These are phyloP conservation scores for Cupressus sempervirens DNA, from an alignment of 75 land plant species.

Conservation along the genomic window DNA sequence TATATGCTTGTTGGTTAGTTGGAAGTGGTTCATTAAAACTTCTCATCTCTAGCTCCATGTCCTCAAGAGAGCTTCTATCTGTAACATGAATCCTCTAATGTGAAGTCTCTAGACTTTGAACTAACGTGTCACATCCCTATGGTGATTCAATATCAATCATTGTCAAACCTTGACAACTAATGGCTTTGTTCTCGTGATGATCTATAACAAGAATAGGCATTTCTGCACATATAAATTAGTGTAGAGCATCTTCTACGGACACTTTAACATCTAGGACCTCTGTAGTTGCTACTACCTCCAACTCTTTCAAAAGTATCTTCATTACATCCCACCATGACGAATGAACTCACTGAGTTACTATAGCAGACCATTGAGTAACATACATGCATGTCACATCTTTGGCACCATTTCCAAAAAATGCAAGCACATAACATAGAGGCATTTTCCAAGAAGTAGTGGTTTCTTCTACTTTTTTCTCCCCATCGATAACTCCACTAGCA, in stretches of 20 bases:
- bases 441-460: slow-evolving; percentile 59
- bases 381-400: slow-evolving; percentile 99
- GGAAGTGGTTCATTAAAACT: slow-evolving; percentile 92
- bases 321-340: slow-evolving; percentile 78
- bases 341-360: slow-evolving; percentile 60
- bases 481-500: slow-evolving; percentile 69
- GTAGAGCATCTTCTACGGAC: neutral
- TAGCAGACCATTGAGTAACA: slow-evolving; percentile 74
- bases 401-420: slow-evolving; percentile 90
- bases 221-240: too few relatives aligned
- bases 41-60: slow-evolving; percentile 86
- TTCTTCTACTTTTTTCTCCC: slow-evolving; percentile 75
- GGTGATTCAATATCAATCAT: too few relatives aligned
- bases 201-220: too few relatives aligned
- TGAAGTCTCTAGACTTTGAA: neutral
- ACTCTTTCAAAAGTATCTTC: slow-evolving; percentile 61
- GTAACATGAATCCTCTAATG: neutral
- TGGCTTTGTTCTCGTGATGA: too few relatives aligned
- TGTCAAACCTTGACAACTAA: too few relatives aligned
- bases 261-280: slow-evolving; percentile 21
- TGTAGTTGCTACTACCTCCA: slow-evolving; percentile 63
- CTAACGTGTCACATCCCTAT: neutral
- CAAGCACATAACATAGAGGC: slow-evolving; percentile 87
- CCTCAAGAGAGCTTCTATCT: slow-evolving; percentile 62
- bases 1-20: slow-evolving; percentile 95